Evolutionary conservation across 768 basidiomycete genomes (phyloP), one percentile per base, ranked within the genome.

Genomic region (Boletus pseudopeckii): DNA sequence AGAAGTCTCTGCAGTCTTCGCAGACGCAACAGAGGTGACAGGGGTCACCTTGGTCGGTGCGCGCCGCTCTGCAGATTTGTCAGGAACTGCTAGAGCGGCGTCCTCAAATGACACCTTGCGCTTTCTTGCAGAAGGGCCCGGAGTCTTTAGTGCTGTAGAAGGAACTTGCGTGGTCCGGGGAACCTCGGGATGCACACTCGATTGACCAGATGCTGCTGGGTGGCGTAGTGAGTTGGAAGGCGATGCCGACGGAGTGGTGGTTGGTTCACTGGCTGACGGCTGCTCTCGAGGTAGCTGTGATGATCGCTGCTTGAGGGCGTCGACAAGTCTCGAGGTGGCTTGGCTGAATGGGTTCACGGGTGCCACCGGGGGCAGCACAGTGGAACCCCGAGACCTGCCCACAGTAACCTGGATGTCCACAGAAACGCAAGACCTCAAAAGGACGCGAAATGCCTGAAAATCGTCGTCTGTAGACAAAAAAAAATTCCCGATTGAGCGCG

Each of bases 391-490:
- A 11, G 55, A 46, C 22, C 2, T 22, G 42, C 50, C 44, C 38
- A 66, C 62, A 5, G 60, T 64, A 18, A 78, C 66, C 8, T 63
- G 67, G 3, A 83, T 72, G 51, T 75, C 66, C 26, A 80, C 73
- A 47, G 74, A 64, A 1, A 44, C 32, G 3, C 72, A 67, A 20
- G 68, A 65, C 4, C 69, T 71, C 20, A 82, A 74, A 36, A 80
- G 68, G 14, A 77, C 71, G 52, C 72, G 69, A 67, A 91, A 88
- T 2, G 88, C 88, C 50, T 85, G 84, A 57, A 90, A 91, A 67
- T 92, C 90, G 37, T 86, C 89, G 41, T 89, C 90, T 92, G 50
- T 57, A 9, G 20, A 52, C 1, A 9, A 38, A 50, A 39, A 34
- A 11, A 22, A 30, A 5, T 24, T 1, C 30, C 11, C 13, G n/a